These are phyloP conservation scores for Capronia americana DNA, from an alignment of 2,329 filamentous ascomycete species.

Conservation along the genomic window DNA sequence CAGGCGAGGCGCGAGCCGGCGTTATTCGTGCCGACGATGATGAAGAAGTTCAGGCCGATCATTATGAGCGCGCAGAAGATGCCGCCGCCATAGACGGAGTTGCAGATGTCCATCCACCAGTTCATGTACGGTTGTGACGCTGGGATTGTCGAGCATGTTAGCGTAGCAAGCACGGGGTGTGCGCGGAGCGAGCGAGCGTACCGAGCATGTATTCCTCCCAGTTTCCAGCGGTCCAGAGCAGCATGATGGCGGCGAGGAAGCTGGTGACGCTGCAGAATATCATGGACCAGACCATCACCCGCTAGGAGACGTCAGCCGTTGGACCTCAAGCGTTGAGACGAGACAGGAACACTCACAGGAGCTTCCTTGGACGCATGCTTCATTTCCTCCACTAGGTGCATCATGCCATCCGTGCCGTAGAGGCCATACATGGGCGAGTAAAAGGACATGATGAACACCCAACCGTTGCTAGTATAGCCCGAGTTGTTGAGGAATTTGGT, in stretches of 20 bases:
- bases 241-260: constrained; percentile 31
- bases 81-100: constrained; percentile 45
- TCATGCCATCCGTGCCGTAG: constrained; percentile 68
- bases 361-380: constrained; percentile 61
- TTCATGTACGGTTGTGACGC: constrained; percentile 46
- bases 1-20: constrained; percentile 32
- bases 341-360: constrained; percentile 19
- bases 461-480: constrained; percentile 54
- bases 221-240: constrained; percentile 34
- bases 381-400: constrained; percentile 56
- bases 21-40: constrained; percentile 34
- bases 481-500: constrained; percentile 59
- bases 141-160: constrained; percentile 50
- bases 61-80: constrained; percentile 35
- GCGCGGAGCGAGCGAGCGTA: too few species aligned
- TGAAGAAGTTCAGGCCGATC: constrained; percentile 36
- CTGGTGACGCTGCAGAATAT: constrained; percentile 35
- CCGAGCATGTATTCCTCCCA: constrained; percentile 34
- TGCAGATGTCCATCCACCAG: constrained; percentile 47
- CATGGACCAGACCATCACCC: constrained; percentile 35
- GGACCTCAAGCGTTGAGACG: constrained; percentile 39
- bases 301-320: constrained; percentile 40
- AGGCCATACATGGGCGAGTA: constrained; percentile 71
- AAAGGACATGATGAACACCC: constrained; percentile 67
- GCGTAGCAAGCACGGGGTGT: background rate